Evolutionary conservation across 352 stramenopile species (phyloP).

Genomic region (Phytophthora sansomeana): DNA sequence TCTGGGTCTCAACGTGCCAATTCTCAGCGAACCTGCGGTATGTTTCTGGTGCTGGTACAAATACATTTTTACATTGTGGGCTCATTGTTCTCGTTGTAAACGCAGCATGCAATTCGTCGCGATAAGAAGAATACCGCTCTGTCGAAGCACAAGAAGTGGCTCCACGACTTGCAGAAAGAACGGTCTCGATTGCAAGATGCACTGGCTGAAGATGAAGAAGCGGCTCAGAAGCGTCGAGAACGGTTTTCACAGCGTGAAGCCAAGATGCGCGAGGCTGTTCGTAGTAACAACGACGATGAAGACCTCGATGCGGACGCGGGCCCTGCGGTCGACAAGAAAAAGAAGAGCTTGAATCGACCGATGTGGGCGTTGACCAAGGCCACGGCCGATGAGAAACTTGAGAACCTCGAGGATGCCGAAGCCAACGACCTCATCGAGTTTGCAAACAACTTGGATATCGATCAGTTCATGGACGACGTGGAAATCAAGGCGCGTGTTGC

Average conservation of each 20-base stretch:
- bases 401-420: constrained; percentile 79
- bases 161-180: constrained; percentile 93
- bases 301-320: constrained; percentile 30
- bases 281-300: constrained; percentile 41
- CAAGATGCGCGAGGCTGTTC: constrained; percentile 74
- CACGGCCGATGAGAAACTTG: constrained; percentile 78
- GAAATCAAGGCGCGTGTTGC: constrained; percentile 84
- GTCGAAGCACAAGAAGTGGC: constrained; percentile 94
- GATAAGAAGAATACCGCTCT: constrained; percentile 93
- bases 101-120: constrained; percentile 77
- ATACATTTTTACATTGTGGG: neutral
- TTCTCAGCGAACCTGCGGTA: constrained; percentile 74
- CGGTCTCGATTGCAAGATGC: constrained; percentile 84
- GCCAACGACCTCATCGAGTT: constrained; percentile 95
- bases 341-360: constrained; percentile 59
- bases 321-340: constrained; percentile 19
- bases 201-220: constrained; percentile 78
- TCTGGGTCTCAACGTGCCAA: constrained; percentile 84
- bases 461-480: constrained; percentile 95
- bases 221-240: constrained; percentile 73
- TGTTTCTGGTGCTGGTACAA: constrained; percentile 13
- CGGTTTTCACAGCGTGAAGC: constrained; percentile 82
- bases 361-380: constrained; percentile 94
- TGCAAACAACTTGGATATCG: constrained; percentile 93
- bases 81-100: neutral